Percentiles rank a stretch among this genome's conserved stretches.
Evolutionary conservation across 371 early-diverging fungal genomes (phyloP).

Genomic region (Mucor saturninus): DNA sequence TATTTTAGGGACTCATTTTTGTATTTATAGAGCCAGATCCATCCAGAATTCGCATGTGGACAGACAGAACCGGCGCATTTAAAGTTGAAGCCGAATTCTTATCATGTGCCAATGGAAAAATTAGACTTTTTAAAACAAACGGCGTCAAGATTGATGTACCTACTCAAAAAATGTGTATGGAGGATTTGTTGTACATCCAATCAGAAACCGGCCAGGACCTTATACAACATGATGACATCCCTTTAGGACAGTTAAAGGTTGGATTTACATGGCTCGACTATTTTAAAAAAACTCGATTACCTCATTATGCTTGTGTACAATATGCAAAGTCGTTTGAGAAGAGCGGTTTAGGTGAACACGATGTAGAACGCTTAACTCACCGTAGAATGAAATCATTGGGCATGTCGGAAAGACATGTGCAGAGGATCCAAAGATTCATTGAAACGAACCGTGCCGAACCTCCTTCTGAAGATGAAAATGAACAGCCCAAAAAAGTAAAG

Average conservation of each 20-base stretch:
- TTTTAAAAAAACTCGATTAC: conserved; percentile 77
- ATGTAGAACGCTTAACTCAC: conserved; percentile 74
- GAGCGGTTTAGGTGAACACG: conserved; percentile 73
- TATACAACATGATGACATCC: conserved; percentile 48
- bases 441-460: conserved; percentile 46
- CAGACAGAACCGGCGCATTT: conserved; percentile 89
- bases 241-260: conserved; percentile 53
- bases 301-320: conserved; percentile 66
- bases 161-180: conserved; percentile 79
- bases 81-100: conserved; percentile 91
- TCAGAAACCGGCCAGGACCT: conserved; percentile 53
- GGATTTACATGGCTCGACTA: conserved; percentile 89
- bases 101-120: conserved; percentile 76
- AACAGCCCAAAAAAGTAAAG: conserved; percentile 33
- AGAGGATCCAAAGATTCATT: conserved; percentile 71
- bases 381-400: conserved; percentile 77
- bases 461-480: conserved; percentile 45
- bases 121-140: conserved; percentile 90
- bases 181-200: conserved; percentile 72
- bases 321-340: conserved; percentile 84
- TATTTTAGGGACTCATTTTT: not conserved
- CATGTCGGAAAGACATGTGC: conserved; percentile 82
- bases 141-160: conserved; percentile 94
- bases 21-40: conserved; percentile 46
- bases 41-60: conserved; percentile 82